Evolutionary conservation across 129 eudicot species (phyloP).

Genomic region (Tagetes patula): DNA sequence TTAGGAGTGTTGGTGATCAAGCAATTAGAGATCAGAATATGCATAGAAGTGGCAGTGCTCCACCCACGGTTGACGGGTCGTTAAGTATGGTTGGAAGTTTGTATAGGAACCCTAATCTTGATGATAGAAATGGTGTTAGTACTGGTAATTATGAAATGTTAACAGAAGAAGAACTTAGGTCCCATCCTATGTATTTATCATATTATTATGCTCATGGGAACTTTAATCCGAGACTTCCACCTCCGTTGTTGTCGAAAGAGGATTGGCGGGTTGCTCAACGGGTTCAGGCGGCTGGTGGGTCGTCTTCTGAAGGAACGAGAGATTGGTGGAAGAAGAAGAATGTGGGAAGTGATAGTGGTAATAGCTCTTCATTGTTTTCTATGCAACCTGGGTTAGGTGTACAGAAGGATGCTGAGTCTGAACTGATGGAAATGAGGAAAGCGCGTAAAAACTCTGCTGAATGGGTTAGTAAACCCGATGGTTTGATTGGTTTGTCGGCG

Average conservation of each 20-base stretch:
- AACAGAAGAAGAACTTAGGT: slow-evolving; percentile 69
- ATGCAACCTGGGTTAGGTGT: slow-evolving; percentile 52
- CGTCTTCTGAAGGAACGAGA: slow-evolving; percentile 44
- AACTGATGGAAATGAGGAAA: slow-evolving; percentile 58
- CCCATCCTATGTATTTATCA: slow-evolving; percentile 63
- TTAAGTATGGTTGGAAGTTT: slow-evolving; percentile 61
- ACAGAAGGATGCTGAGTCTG: slow-evolving; percentile 49
- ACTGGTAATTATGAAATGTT: slow-evolving; percentile 26
- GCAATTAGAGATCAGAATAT: slow-evolving; percentile 48
- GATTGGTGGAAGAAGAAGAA: slow-evolving; percentile 52
- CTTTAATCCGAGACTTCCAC: slow-evolving; percentile 72
- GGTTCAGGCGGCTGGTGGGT: slow-evolving; percentile 57
- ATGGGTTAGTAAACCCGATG: slow-evolving; percentile 42
- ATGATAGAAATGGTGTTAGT: slow-evolving; percentile 31
- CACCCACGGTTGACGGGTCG: slow-evolving; percentile 82
- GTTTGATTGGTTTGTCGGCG: slow-evolving; percentile 42
- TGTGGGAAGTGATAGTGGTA: slow-evolving; percentile 26
- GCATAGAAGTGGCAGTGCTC: slow-evolving; percentile 87
- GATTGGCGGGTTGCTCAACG: slow-evolving; percentile 79
- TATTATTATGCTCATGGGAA: slow-evolving; percentile 71
- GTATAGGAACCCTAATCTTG: slow-evolving; percentile 40
- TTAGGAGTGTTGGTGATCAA: slow-evolving; percentile 34
- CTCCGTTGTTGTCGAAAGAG: slow-evolving; percentile 70
- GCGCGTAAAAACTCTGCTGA: slow-evolving; percentile 44
- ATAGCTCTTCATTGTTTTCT: slow-evolving; percentile 56